Evolutionary conservation across 805 yeast genomes (phyloP).

Genomic region (Ogataea paradorogensis): DNA sequence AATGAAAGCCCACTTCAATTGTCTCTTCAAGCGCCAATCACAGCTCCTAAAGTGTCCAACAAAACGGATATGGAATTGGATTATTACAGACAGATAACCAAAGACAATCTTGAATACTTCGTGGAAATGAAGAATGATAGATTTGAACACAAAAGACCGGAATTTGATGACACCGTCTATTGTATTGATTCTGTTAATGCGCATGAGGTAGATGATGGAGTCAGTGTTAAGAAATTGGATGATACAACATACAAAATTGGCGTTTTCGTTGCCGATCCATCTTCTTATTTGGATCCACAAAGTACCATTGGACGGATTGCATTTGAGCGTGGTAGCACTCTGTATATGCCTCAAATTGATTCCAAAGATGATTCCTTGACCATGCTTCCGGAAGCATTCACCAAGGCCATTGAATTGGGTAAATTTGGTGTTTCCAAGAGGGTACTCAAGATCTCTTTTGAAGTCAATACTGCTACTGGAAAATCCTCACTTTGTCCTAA

Average conservation of each 20-base stretch:
- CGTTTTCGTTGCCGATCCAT: constrained; percentile 86
- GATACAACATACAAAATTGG: constrained; percentile 43
- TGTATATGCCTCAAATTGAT: constrained; percentile 56
- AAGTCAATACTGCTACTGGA: constrained; percentile 25
- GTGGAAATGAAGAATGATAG: constrained; percentile 13
- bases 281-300: constrained; percentile 52
- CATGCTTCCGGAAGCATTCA: constrained; percentile 65
- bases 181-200: constrained; percentile 83
- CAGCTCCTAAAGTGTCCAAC: constrained; percentile 40
- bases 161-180: constrained; percentile 52
- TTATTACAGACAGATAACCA: constrained; percentile 35
- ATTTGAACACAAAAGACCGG: constrained; percentile 29
- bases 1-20: constrained; percentile 51
- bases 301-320: constrained; percentile 51
- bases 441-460: constrained; percentile 42
- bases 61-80: constrained; percentile 43
- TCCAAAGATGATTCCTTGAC: constrained; percentile 44
- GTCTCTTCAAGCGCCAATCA: constrained; percentile 45
- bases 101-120: constrained; percentile 21
- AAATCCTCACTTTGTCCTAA: constrained; percentile 20
- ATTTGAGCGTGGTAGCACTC: constrained; percentile 56
- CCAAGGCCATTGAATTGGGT: constrained; percentile 39
- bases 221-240: constrained; percentile 47
- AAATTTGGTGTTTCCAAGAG: constrained; percentile 48
- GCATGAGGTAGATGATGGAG: constrained; percentile 92